Conservation (phyloP, 331 rosid genomes). For the Acacia concinna region DNA sequence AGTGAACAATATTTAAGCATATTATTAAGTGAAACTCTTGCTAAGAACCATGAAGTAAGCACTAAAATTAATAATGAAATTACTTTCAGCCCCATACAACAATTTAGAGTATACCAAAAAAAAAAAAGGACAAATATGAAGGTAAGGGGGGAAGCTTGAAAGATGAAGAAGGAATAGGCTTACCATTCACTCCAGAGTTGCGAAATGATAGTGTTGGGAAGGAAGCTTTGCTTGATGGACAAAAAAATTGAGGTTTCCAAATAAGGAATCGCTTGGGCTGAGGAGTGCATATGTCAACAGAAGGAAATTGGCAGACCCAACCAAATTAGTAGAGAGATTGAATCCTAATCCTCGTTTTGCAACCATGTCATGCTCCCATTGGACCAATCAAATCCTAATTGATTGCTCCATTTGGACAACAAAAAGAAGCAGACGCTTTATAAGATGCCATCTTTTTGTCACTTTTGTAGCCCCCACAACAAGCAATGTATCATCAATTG, state of each 20-base stretch:
- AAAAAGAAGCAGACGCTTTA: conserved; percentile 14
- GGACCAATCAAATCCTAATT: conserved; percentile 17
- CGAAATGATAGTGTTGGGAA: not conserved
- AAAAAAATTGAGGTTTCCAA: conserved; percentile 20
- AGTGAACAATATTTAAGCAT: not conserved
- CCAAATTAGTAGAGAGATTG: not conserved
- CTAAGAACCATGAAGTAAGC: not conserved
- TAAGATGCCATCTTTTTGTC: conserved; percentile 44
- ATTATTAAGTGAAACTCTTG: not conserved
- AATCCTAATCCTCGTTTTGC: conserved; percentile 22
- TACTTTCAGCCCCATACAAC: not conserved
- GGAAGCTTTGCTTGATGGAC: conserved; percentile 24
- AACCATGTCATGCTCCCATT: conserved; percentile 35
- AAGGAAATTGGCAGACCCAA: conserved; percentile 14
- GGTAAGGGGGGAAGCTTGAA: not conserved
- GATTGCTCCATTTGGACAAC: conserved; percentile 9
- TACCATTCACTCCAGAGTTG: not conserved
- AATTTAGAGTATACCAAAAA: no score
- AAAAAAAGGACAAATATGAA: no score
- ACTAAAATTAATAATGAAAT: not conserved
- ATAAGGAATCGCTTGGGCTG: conserved; percentile 29
- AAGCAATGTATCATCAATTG: conserved; percentile 41
- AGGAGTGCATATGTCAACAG: not conserved
- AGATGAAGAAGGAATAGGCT: not conserved
- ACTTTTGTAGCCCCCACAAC: conserved; percentile 48